Evolutionary conservation across 148 eudicot species (phyloP), one percentile per base, ranked within the genome.

Genomic region (Agrostemma githago): DNA sequence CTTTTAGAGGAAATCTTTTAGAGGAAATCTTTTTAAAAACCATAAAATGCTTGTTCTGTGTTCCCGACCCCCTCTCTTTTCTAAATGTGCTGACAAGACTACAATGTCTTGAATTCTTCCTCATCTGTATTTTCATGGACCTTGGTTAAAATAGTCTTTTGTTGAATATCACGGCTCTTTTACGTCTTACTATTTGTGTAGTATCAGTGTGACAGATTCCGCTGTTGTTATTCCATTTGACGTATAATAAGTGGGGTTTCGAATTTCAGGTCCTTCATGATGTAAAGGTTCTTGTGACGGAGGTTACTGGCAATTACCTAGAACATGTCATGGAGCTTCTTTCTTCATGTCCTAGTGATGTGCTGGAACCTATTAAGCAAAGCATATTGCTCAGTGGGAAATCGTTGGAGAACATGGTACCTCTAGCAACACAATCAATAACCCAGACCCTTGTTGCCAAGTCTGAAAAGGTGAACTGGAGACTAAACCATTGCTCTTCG

Each of bases 201-300:
- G 26, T 68, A 61, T 54, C 26, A 59, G 46, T 15, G 20, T 63
- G 9, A 21, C 38, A 15, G 66, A 64, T 46, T 11, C 44, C 37
- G 19, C n/a, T 9, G 8, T 57, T 37, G 11, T 78, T 68, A 51
- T 43, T 56, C 54, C 9, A 61, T 42, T 20, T 66, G 56, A 66
- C 5, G 20, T 19, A 40, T 46, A 68, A 66, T 15, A 40, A 75
- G 34, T 19, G 65, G 16, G 34, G 56, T 78, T 58, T 74, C 74
- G 15, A 62, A 48, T 81, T 80, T 75, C 93, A 95, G 98, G 84
- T 95, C 77, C 85, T 92, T 81, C 90, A 95, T 79, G 99, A 95
- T 82, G 75, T 95, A 72, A 75, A 88, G 81, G 78, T 72, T 77
- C 82, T 95, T 68, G 94, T 73, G 63, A 79, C 75, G 8, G 96